Evolutionary conservation across 2,329 filamentous ascomycete genomes (phyloP).

Genomic region (Pseudogymnoascus pannorum): DNA sequence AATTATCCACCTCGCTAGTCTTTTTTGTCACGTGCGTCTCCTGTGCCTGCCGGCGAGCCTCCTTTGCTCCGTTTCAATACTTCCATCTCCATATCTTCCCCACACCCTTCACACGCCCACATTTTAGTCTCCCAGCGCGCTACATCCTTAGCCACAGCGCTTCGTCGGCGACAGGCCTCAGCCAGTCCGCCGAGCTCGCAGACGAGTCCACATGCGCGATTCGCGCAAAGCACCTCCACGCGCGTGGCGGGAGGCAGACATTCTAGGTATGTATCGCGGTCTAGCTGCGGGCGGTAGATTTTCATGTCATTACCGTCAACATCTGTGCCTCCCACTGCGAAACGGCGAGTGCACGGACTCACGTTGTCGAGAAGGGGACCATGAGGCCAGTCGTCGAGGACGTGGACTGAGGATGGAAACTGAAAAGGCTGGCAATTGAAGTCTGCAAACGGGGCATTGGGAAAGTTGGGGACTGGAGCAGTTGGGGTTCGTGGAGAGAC

Average conservation of each 20-base stretch:
- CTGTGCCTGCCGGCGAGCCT: neutral
- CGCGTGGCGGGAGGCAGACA: neutral
- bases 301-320: neutral
- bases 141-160: neutral
- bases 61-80: neutral
- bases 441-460: neutral
- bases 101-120: neutral
- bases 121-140: neutral
- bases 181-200: neutral
- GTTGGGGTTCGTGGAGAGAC: neutral
- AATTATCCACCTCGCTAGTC: neutral
- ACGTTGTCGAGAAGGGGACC: neutral
- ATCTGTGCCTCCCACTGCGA: neutral
- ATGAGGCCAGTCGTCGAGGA: neutral
- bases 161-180: neutral
- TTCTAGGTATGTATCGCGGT: neutral
- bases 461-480: neutral
- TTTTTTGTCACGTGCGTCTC: neutral
- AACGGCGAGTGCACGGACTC: neutral
- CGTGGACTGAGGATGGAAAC: neutral
- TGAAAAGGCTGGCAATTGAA: neutral
- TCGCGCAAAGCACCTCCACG: neutral
- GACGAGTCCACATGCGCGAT: neutral
- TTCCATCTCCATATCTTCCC: neutral
- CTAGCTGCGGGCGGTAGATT: neutral